These are phyloP conservation scores for Onygenales sp. DNA, from an alignment of 2,329 filamentous ascomycete genomes.

Conservation along the genomic window DNA sequence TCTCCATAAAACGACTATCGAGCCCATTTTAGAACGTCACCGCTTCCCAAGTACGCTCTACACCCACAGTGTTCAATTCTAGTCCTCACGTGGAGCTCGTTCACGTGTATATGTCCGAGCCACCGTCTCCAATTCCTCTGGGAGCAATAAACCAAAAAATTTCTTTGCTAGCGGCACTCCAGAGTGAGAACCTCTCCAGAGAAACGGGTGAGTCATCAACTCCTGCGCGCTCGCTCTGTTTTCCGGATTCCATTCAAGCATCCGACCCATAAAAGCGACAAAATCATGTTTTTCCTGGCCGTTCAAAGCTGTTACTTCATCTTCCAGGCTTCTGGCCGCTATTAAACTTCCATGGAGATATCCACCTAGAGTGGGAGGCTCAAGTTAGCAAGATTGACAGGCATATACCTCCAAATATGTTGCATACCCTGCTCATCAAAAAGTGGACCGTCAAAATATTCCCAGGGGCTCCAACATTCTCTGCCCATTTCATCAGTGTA, in stretches of 20 bases:
- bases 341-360: neutral
- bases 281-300: slow-evolving; percentile 15
- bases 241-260: slow-evolving; percentile 16
- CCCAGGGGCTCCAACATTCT: slow-evolving; percentile 3
- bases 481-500: neutral
- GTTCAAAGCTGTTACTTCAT: slow-evolving; percentile 10
- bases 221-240: neutral
- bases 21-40: no score
- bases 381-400: neutral
- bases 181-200: no score
- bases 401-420: neutral
- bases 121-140: no score
- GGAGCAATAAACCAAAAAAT: no score
- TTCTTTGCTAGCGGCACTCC: no score
- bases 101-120: no score
- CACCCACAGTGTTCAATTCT: no score
- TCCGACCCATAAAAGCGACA: slow-evolving; percentile 17
- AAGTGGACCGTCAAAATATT: slow-evolving; percentile 15
- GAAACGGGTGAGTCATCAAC: neutral
- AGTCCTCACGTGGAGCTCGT: no score
- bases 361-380: slow-evolving; percentile 10
- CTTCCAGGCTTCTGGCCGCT: neutral
- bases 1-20: no score
- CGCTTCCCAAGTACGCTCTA: no score
- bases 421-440: slow-evolving; percentile 25